These are phyloP conservation scores for Brettanomyces bruxellensis DNA, from an alignment of 805 yeast species.

Conservation along the genomic window DNA sequence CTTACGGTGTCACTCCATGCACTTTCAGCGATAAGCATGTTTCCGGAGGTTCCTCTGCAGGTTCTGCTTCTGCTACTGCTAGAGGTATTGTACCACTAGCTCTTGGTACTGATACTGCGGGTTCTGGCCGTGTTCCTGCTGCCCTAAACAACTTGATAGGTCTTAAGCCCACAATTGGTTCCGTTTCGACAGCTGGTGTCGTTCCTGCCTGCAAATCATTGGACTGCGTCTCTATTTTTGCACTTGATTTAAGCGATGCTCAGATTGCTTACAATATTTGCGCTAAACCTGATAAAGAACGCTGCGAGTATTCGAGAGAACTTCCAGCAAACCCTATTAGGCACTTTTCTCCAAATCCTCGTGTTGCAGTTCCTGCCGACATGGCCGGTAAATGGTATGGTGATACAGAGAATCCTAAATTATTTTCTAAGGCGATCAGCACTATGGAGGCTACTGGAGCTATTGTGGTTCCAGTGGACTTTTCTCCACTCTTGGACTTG, in stretches of 20 bases:
- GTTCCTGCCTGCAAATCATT: conserved; percentile 95
- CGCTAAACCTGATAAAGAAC: conserved; percentile 57
- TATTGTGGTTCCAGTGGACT: conserved; percentile 53
- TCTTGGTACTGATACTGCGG: conserved; percentile 96
- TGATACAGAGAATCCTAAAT: conserved; percentile 64
- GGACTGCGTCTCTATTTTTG: conserved; percentile 85
- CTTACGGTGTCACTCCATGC: conserved; percentile 84
- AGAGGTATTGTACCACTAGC: conserved; percentile 85
- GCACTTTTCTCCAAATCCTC: conserved; percentile 50
- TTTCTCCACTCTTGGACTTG: conserved; percentile 64
- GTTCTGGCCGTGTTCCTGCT: conserved; percentile 97
- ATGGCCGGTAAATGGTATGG: conserved; percentile 64
- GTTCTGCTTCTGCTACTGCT: conserved; percentile 88
- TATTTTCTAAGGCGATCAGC: conserved; percentile 56
- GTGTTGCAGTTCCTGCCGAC: conserved; percentile 66
- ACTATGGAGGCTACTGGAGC: conserved; percentile 46
- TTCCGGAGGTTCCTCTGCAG: conserved; percentile 93
- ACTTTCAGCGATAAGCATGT: conserved; percentile 72
- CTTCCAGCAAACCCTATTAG: conserved; percentile 60
- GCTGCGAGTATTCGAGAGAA: conserved; percentile 74
- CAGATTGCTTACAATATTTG: conserved; percentile 63
- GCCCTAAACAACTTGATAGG: conserved; percentile 88
- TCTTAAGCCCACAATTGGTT: conserved; percentile 86
- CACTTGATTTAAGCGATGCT: conserved; percentile 74
- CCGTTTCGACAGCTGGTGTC: conserved; percentile 81